Evolutionary conservation across 345 rosid genomes (phyloP), one percentile per base, ranked within the genome.

Genomic region (Lumnitzera racemosa): DNA sequence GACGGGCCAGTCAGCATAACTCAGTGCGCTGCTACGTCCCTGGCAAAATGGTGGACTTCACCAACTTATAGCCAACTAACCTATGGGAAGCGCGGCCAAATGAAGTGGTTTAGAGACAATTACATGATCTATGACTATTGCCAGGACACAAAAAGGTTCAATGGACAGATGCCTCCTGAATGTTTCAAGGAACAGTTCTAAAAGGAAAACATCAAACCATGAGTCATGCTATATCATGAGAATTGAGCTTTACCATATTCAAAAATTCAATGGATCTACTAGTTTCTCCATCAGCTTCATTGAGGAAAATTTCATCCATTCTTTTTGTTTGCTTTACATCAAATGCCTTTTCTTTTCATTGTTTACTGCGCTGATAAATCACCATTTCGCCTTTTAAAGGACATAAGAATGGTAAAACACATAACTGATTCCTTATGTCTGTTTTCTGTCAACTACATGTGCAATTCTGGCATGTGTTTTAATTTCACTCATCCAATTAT

Each of bases 111-210:
- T 15, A 69, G 81, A 59, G 66, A 78, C 29, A 78, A 80, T 65
- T 73, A 76, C 71, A 78, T 87, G 86, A 77, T 80, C 71, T 83
- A 87, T 29, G 69, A 87, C 71, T 90, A 84, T 66, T 86, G 96
- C 81, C 68, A 76, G 24, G 91, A 85, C 63, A 55, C 64, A 59
- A 71, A 72, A 56, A 68, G 91, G 67, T 87, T 81, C 80, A 73
- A 77, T 0, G 86, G 85, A 43, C 78, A 80, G 53, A 69, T 80
- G 56, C 91, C 98, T 56, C 77, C 77, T 0, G 90, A 91, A 76
- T 86, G 91, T 61, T 84, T 65, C 41, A 76, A 74, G 56, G 72
- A 46, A 24, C 95, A 89, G 64, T 87, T 75, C 80, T 86, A 67
- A 76, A 24, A 17, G 0, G 53, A 23, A 48, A 2, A 4, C 63